Base-by-base conservation (phyloP, 192 early-diverging fungal genomes). In the Dissophora globulifera region DNA sequence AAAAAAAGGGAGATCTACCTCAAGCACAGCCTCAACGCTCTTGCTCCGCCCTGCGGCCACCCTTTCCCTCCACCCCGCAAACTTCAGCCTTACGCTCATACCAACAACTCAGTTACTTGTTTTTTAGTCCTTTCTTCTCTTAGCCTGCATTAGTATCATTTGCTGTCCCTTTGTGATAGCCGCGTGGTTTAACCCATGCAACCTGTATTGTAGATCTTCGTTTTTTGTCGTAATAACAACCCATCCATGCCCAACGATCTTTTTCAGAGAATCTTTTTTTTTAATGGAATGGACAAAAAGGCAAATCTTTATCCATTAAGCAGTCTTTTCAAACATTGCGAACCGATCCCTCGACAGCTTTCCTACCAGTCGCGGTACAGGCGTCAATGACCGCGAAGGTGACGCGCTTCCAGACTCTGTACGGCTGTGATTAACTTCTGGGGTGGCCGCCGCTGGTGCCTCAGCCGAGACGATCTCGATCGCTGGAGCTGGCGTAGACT, bases 291-390 rank as follows among this genome's bases (percentile, higher is more conserved):
- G n/a, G n/a, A n/a, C n/a, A 40, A 40, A 40, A 13, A 40, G 38
- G 38, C 38, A 13, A 40, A 40, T 7, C 8, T 40, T 40, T 40
- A 40, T 40, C 38, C 8, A 40, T n/a, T 53, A 52, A 12, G 16
- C 6, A 6, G 19, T 64, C 51, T 63, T 59, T 50, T 76, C 72
- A 67, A 76, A 76, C 72, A 76, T 76, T 1, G 72, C 72, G n/a
- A 76, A 50, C 1, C 72, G 72, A 20, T 76, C 72, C 42, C 58
- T 23, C 15, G 64, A 76, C 43, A 76, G 23, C 52, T 67, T 76
- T 32, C 72, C 72, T 0, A 76, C 47, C 45, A 76, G 32, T 35
- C 72, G 56, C 50, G 72, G 70, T 9, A 38, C 62, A 3, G 70
- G 56, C 4, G 56, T 30, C 31, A 75, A 35, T n/a, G 61, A 60